A percentile compares a stretch with the other conserved stretches of the same genome.
These are phyloP conservation scores for Bruguiera hainesii DNA, from an alignment of 441 rosid genomes.

Conservation along the genomic window DNA sequence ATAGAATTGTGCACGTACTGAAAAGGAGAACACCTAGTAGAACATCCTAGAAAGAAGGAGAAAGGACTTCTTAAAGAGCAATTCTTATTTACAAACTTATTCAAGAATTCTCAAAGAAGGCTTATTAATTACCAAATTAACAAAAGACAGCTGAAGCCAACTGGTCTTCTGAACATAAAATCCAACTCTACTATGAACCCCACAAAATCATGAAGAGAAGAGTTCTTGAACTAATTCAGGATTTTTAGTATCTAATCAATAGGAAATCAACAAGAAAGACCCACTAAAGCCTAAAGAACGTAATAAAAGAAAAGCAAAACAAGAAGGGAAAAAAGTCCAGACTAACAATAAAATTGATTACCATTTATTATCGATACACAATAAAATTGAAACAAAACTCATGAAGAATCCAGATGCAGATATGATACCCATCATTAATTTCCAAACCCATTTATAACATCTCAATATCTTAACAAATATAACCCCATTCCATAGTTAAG, in stretches of 20 bases:
- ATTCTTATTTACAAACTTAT: too few relatives aligned
- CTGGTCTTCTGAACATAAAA: too few relatives aligned
- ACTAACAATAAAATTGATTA: neutral
- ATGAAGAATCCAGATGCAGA: neutral
- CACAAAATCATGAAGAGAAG: too few relatives aligned
- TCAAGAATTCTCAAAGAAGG: too few relatives aligned
- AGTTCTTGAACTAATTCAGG: too few relatives aligned
- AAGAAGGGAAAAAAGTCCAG: neutral
- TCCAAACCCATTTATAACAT: neutral
- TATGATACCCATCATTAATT: too few relatives aligned
- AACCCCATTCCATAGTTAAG: neutral
- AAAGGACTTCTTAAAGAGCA: neutral
- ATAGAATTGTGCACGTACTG: neutral
- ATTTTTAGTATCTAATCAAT: too few relatives aligned
- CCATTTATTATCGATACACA: too few relatives aligned
- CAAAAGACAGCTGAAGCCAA: too few relatives aligned
- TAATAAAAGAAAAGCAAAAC: neutral
- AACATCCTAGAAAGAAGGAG: neutral
- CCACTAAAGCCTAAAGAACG: neutral
- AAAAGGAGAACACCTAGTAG: neutral
- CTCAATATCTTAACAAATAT: neutral
- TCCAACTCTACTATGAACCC: too few relatives aligned
- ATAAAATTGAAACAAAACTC: neutral
- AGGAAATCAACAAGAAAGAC: neutral
- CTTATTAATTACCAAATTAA: too few relatives aligned